Percentiles rank a stretch among this genome's conserved stretches.
These are phyloP conservation scores for Juncus inflexus DNA, from an alignment of 176 grass and related monocot species.

Conservation along the genomic window DNA sequence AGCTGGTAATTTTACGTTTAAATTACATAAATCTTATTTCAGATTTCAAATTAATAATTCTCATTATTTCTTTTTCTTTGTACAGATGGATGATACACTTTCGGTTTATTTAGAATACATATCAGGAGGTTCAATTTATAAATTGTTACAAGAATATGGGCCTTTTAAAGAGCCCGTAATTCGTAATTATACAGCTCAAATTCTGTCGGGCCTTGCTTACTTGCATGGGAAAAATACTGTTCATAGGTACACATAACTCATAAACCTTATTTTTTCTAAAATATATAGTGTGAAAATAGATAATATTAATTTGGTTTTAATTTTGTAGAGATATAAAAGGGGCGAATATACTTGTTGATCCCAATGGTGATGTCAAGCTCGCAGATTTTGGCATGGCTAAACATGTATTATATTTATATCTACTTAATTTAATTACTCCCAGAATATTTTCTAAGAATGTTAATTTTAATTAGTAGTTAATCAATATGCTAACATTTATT, in stretches of 20 bases:
- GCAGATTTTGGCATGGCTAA: constrained; percentile 99
- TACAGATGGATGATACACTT: constrained; percentile 67
- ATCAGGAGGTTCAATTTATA: constrained; percentile 94
- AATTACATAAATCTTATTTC: constrained; percentile 14
- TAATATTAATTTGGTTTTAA: constrained; percentile 16
- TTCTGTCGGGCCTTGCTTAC: constrained; percentile 87
- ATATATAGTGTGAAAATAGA: constrained; percentile 17
- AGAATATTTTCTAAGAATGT: constrained; percentile 7
- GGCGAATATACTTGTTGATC: constrained; percentile 97
- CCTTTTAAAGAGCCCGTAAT: constrained; percentile 70
- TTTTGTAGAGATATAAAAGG: constrained; percentile 86
- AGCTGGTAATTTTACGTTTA: constrained; percentile 50
- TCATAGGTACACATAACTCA: constrained; percentile 60
- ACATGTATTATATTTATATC: constrained; percentile 61
- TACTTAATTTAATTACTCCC: constrained; percentile 2
- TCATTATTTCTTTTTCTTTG: constrained; percentile 1
- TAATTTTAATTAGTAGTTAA: not conserved
- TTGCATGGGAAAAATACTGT: constrained; percentile 91
- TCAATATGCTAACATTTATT: constrained; percentile 17
- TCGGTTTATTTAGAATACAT: constrained; percentile 93
- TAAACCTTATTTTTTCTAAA: constrained; percentile 3
- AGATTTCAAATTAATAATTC: not conserved
- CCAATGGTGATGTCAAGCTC: constrained; percentile 90
- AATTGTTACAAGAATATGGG: constrained; percentile 88
- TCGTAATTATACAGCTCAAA: constrained; percentile 80